Percentiles rank a stretch among this genome's conserved stretches.
These are phyloP conservation scores for Tolypocladium nubicola DNA, from an alignment of 2,329 filamentous ascomycete species.

Conservation along the genomic window DNA sequence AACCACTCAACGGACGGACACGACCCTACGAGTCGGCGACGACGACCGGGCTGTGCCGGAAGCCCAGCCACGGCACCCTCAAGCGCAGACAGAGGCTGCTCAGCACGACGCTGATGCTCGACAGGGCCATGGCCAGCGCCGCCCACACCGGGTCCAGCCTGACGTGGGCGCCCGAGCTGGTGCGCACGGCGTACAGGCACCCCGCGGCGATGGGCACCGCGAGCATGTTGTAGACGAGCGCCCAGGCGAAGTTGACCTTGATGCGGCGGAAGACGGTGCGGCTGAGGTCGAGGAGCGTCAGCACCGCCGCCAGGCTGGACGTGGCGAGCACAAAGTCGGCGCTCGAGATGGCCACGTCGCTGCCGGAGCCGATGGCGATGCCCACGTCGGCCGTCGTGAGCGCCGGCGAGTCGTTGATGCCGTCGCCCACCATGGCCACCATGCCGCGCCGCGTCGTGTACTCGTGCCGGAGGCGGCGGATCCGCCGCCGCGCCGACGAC, in stretches of 20 bases:
- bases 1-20: too few species aligned
- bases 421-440: slow-evolving; percentile 81
- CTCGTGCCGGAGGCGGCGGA: slow-evolving; percentile 5
- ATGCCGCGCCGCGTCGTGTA: slow-evolving; percentile 30
- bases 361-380: slow-evolving; percentile 74
- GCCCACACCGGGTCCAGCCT: slow-evolving; percentile 75
- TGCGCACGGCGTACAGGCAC: slow-evolving; percentile 52
- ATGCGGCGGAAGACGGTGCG: slow-evolving; percentile 65
- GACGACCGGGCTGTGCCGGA: slow-evolving; percentile 17
- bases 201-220: slow-evolving; percentile 76
- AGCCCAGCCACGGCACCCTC: slow-evolving; percentile 31
- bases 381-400: slow-evolving; percentile 72
- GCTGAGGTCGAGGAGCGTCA: slow-evolving; percentile 64
- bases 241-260: slow-evolving; percentile 80
- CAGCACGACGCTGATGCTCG: slow-evolving; percentile 77
- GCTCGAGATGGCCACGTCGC: slow-evolving; percentile 72
- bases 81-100: slow-evolving; percentile 66
- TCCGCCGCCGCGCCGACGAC: background rate
- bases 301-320: slow-evolving; percentile 56
- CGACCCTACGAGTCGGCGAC: slow-evolving; percentile 1
- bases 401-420: slow-evolving; percentile 81
- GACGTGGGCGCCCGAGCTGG: slow-evolving; percentile 41
- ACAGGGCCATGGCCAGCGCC: slow-evolving; percentile 82
- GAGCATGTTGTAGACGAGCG: slow-evolving; percentile 68
- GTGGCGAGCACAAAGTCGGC: slow-evolving; percentile 76